Evolutionary conservation across 2,329 filamentous ascomycete species (phyloP), one percentile per base, ranked within the genome.

Genomic region (Kalaharituber pfeilii): DNA sequence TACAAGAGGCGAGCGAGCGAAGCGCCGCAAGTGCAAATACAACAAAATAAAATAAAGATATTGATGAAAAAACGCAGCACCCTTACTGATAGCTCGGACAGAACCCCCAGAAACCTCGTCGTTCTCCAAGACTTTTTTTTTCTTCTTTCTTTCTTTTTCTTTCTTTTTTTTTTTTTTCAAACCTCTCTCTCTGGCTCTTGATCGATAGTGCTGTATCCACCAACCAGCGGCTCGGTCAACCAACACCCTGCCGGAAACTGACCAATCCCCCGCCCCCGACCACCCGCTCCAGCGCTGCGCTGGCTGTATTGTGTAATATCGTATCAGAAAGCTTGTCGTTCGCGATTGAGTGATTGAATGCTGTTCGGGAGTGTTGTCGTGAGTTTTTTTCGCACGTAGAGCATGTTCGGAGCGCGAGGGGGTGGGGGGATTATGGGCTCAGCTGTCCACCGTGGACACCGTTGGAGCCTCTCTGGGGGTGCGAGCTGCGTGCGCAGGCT

Each of bases 161-260:
- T n/a, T n/a, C n/a, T n/a, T n/a, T n/a, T n/a, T n/a, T n/a, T n/a
- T n/a, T n/a, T n/a, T n/a, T n/a, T n/a, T n/a, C n/a, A n/a, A n/a
- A n/a, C 39, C 45, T 50, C 52, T 52, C 52, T 51, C 52, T 50
- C 49, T 42, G n/a, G n/a, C n/a, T n/a, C n/a, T n/a, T n/a, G n/a
- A n/a, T n/a, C n/a, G n/a, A n/a, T n/a, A n/a, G n/a, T n/a, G n/a
- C n/a, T n/a, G n/a, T n/a, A n/a, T n/a, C 33, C 33, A 39, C 33
- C 33, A 39, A 8, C 33, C 33, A 4, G 20, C 33, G 33, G 33
- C 33, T 5, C 33, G 33, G 7, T 8, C 33, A 39, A 39, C 33
- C 33, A 39, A 39, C 33, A 39, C 13, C 33, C 33, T 15, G 33
- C 33, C 33, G 33, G 33, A 39, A 39, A 39, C 33, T 39, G 33